These are phyloP conservation scores for Diplocarpon rosae DNA, from an alignment of 2,329 filamentous ascomycete species.

Conservation along the genomic window DNA sequence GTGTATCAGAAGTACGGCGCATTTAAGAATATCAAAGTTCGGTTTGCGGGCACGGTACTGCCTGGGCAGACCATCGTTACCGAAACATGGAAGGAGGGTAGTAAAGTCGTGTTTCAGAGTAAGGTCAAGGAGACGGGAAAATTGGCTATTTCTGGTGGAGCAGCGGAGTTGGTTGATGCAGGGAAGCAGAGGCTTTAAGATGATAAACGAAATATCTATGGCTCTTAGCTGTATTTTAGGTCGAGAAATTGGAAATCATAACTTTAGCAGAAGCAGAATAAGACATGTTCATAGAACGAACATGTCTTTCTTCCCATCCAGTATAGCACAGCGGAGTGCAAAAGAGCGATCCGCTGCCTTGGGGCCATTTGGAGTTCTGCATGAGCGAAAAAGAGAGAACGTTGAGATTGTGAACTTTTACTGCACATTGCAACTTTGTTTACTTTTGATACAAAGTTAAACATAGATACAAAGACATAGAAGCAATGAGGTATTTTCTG, in stretches of 20 bases:
- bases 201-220: background rate
- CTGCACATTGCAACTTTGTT: too few relatives aligned
- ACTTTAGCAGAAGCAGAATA: background rate
- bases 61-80: conserved; percentile 84
- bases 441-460: too few relatives aligned
- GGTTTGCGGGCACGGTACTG: conserved; percentile 76
- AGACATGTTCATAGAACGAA: too few relatives aligned
- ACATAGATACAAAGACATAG: too few relatives aligned
- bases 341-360: too few relatives aligned
- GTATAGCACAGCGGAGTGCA: too few relatives aligned
- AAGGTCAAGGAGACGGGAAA: conserved; percentile 91
- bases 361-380: too few relatives aligned
- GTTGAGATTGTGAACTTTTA: too few relatives aligned
- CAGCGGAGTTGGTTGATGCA: conserved; percentile 54
- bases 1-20: conserved; percentile 73
- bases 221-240: background rate
- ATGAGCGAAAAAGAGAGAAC: too few relatives aligned
- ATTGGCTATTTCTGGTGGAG: conserved; percentile 70
- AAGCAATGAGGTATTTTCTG: too few relatives aligned
- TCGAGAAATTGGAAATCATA: background rate
- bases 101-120: conserved; percentile 71
- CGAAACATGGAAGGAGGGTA: conserved; percentile 88
- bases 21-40: conserved; percentile 85
- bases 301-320: too few relatives aligned
- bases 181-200: conserved; percentile 11